Evolutionary conservation across 2,329 filamentous ascomycete species (phyloP).

Genomic region (Colletotrichum liaoningense): DNA sequence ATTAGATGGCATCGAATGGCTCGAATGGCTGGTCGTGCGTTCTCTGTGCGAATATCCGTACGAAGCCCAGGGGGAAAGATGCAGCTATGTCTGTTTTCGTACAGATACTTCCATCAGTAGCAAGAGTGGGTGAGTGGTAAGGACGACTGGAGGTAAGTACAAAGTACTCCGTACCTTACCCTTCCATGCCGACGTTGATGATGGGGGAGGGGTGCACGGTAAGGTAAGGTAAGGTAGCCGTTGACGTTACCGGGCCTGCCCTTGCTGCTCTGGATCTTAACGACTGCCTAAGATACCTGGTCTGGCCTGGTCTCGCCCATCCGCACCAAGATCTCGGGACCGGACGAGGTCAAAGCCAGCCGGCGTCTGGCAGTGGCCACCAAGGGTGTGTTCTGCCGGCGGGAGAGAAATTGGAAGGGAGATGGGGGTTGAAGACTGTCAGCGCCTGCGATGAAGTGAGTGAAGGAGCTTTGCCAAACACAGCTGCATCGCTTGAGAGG

Average conservation of each 20-base stretch:
- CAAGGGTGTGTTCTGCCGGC: background rate
- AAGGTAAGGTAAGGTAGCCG: background rate
- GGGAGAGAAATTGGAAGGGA: background rate
- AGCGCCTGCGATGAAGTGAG: too few species aligned
- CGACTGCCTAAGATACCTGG: slow-evolving; percentile 6
- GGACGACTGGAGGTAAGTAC: too few species aligned
- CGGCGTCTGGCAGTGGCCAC: background rate
- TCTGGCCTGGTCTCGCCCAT: background rate
- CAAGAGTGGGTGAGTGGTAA: too few species aligned
- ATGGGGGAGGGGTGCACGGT: background rate
- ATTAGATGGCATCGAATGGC: too few species aligned
- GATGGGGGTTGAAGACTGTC: background rate
- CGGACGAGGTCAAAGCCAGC: background rate
- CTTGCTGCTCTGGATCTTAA: background rate
- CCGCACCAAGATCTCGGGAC: background rate
- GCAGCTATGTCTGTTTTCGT: background rate
- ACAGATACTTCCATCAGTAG: background rate
- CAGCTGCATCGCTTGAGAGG: background rate
- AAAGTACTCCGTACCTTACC: too few species aligned
- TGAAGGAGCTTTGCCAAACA: background rate
- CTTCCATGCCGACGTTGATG: background rate
- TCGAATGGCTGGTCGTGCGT: too few species aligned
- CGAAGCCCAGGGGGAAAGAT: background rate
- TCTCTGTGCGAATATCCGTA: background rate
- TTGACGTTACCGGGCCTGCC: background rate